phyloP scores from a whole-genome alignment of 2,329 filamentous ascomycete genomes.

The Exophiala mesophila region DNA sequence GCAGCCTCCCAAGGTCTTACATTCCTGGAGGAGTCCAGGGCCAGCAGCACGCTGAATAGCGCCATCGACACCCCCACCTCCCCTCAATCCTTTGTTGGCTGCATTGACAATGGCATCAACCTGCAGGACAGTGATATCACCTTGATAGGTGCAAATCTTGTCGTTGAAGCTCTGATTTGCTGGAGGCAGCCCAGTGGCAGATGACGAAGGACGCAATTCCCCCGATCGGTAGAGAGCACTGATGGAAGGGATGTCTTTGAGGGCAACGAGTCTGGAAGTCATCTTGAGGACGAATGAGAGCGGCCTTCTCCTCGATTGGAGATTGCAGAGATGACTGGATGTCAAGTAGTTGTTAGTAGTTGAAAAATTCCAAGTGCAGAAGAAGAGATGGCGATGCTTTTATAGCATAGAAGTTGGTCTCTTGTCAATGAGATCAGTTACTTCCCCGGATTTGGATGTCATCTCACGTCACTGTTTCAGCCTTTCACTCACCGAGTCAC shows the following conservation, averaged over 20 bases:
- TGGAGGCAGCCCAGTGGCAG: slow-evolving; percentile 22
- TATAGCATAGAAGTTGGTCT: too few relatives aligned
- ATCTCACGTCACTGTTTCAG: too few relatives aligned
- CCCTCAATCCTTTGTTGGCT: slow-evolving; percentile 71
- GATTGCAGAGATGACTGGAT: too few relatives aligned
- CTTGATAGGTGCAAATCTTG: slow-evolving; percentile 64
- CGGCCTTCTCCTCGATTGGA: too few relatives aligned
- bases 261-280: slow-evolving; percentile 11
- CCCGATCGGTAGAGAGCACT: slow-evolving; percentile 60
- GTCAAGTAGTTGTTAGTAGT: too few relatives aligned
- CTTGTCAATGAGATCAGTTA: too few relatives aligned
- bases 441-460: too few relatives aligned
- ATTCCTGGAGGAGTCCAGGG: slow-evolving; percentile 62
- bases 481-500: too few relatives aligned
- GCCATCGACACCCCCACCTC: slow-evolving; percentile 86
- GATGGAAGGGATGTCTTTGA: slow-evolving; percentile 39
- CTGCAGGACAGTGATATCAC: slow-evolving; percentile 75
- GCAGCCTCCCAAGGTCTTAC: slow-evolving; percentile 66
- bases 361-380: too few relatives aligned
- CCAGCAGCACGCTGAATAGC: slow-evolving; percentile 85
- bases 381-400: too few relatives aligned
- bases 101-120: slow-evolving; percentile 90
- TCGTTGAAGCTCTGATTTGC: slow-evolving; percentile 60
- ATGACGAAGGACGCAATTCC: slow-evolving; percentile 37
- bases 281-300: slow-evolving; percentile 2